phyloP scores from a whole-genome alignment of 163 green algal genomes.

The Chlamydomonas reinhardtii region DNA sequence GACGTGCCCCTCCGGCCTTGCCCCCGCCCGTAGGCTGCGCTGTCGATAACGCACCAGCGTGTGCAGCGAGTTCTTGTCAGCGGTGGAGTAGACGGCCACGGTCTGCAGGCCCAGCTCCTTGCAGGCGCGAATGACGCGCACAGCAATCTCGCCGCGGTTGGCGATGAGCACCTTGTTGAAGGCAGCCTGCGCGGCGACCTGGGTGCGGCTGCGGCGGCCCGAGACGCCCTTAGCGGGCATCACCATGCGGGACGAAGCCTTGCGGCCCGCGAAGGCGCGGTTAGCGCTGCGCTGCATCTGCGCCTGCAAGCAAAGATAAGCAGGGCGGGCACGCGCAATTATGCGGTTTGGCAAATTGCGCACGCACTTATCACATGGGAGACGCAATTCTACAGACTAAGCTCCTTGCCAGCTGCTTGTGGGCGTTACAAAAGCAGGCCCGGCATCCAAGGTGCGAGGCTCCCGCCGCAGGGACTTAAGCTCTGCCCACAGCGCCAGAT shows the following conservation, averaged over 20 bases:
- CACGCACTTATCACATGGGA: too few relatives aligned
- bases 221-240: conserved; percentile 35
- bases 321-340: too few relatives aligned
- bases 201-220: conserved; percentile 25
- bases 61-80: conserved; percentile 91
- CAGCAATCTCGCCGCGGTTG: conserved; percentile 95
- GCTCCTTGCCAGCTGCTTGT: too few relatives aligned
- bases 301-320: background rate
- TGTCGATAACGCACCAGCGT: conserved; percentile 82
- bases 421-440: too few relatives aligned
- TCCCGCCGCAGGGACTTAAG: too few relatives aligned
- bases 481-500: too few relatives aligned
- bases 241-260: conserved; percentile 21
- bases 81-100: conserved; percentile 93
- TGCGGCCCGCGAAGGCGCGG: conserved; percentile 30
- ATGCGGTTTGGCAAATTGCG: too few relatives aligned
- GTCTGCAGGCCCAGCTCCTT: conserved; percentile 95
- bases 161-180: conserved; percentile 90
- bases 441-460: too few relatives aligned
- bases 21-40: too few relatives aligned
- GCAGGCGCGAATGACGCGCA: conserved; percentile 93
- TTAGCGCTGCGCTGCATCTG: background rate
- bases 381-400: too few relatives aligned
- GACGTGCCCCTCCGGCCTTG: too few relatives aligned
- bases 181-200: conserved; percentile 34